Evolutionary conservation across 169 alveolate genomes (phyloP).

Genomic region (Cryptosporidium tyzzeri): DNA sequence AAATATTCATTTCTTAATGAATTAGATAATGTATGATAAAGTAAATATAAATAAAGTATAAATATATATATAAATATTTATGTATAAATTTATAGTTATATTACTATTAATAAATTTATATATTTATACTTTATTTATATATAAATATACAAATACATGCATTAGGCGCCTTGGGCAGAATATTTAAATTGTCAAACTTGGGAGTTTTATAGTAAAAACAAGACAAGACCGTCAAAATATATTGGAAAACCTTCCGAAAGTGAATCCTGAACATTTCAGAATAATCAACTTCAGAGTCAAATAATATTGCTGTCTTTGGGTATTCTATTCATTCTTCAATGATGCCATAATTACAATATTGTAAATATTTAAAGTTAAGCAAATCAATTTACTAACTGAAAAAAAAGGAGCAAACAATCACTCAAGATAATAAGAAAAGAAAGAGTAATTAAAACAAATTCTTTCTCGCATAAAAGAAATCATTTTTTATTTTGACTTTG

Average conservation of each 20-base stretch:
- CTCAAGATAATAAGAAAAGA: not conserved
- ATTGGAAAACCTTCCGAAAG: not conserved
- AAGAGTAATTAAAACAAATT: not conserved
- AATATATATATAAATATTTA: too few species aligned
- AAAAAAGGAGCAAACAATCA: not conserved
- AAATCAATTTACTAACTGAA: not conserved
- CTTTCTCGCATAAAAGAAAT: not conserved
- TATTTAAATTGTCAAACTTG: not conserved
- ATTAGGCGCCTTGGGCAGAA: constrained; percentile 28
- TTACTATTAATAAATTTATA: not conserved
- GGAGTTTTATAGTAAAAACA: not conserved
- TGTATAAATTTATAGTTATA: not conserved
- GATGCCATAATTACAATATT: not conserved
- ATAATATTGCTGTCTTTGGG: not conserved
- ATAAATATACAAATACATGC: constrained; percentile 4
- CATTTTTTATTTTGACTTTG: not conserved
- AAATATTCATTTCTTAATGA: too few species aligned
- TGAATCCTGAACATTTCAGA: not conserved
- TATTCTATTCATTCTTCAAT: not conserved
- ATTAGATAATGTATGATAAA: too few species aligned
- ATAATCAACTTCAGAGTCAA: not conserved
- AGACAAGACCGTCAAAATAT: not conserved
- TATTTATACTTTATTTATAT: not conserved
- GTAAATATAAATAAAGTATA: too few species aligned
- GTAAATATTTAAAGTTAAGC: not conserved